Base-by-base conservation (phyloP, 345 rosid species). In the Citrus sinensis region DNA sequence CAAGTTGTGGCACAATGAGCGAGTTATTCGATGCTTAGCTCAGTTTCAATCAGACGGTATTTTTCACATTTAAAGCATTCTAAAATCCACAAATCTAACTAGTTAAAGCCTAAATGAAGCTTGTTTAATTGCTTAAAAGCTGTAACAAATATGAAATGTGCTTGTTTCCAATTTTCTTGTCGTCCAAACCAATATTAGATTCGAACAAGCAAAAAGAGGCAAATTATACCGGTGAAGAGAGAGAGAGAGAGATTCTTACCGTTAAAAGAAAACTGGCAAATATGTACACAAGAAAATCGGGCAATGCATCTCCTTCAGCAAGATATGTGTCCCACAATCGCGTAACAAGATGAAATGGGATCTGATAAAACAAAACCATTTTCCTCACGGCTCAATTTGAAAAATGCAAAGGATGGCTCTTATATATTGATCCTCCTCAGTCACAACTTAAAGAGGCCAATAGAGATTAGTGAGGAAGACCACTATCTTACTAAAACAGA, bases 311-410 rank as follows among this genome's bases (percentile, higher is more conserved):
- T 78, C 99, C 98, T 87, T 94, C 97, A 34, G 99, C 98, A 54
- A 96, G 99, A 82, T 96, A 96, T 7, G 99, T 96, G 91, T 96
- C 99, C 99, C 99, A 96, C 78, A 96, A 83, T 60, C 99, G 97
- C 58, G 85, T 89, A 70, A 94, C 95, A 55, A 96, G 94, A 85
- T 85, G 83, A 79, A 94, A 96, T 13, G 98, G 98, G 81, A 94
- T 92, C 99, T 96, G 79, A 24, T 71, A 55, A 83, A 60, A 74
- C 29, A 82, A 85, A 80, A 58, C 25, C 24, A 76, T 83, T 51
- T 83, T 83, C 69, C 70, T 66, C 17, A 37, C 30, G 42, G 75
- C 16, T 22, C 63, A 58, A 74, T 54, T 54, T 19, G 67, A n/a
- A 65, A 37, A 13, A 66, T 49, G 32, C 54, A 64, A 3, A 74